Base-by-base conservation (phyloP, 306 rosid species). In the Trichosanthes truncata region DNA sequence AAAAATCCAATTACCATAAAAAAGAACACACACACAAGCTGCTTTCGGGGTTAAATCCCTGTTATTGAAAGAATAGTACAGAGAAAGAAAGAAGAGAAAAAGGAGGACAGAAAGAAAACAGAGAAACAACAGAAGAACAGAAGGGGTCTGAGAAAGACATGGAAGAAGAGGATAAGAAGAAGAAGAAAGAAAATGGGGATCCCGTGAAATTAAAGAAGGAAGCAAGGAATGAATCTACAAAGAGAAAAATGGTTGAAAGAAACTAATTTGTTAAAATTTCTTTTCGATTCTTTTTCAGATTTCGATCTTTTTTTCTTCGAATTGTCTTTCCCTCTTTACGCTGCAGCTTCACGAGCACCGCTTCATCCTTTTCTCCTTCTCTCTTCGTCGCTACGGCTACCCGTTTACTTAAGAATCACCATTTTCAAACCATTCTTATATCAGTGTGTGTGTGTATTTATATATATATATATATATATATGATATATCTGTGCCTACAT, bases 151-250 rank as follows among this genome's bases (percentile, higher is more conserved):
- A 77, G 81, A n/a, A 74, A 46, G 74, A 77, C 78, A 74, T 61
- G 76, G 76, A 11, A 20, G 41, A 56, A 5, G 26, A 49, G 25
- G 76, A 62, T 20, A 80, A 46, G 56, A 51, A 38, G 86, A 26
- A 56, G 31, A 56, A 62, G 43, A 60, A 49, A 41, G 56, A 55
- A 43, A 86, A 88, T 80, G 96, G 90, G 96, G 96, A 90, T 92
- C 97, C 92, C 93, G 98, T 95, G 97, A 94, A 88, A 84, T 88
- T 84, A 88, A 87, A 87, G 87, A 87, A 86, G 89, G 86, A 90
- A 90, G 98, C 89, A 92, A 94, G 84, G 96, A 91, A 92, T 88
- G 92, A 85, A 87, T 85, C 85, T 74, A 87, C 80, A 81, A 68
- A 66, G 74, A 66, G 14, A 66, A 85, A 79, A 20, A 23, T 76